phyloP scores from a whole-genome alignment of 306 rosid genomes.

The Abrus pulchellus region DNA sequence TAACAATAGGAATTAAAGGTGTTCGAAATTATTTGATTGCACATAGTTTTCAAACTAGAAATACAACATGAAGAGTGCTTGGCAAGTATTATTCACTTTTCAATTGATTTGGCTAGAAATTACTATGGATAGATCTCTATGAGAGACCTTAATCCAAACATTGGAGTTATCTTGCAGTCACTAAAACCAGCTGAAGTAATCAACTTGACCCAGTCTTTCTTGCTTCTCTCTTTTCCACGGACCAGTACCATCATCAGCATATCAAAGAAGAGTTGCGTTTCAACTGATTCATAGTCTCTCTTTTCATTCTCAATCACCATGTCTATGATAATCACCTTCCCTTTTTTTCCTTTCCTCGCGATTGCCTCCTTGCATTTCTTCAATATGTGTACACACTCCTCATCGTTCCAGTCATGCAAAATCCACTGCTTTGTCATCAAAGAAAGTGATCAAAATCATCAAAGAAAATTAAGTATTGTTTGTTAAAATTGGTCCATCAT shows the following conservation, averaged over 20 bases:
- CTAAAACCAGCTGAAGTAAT: slow-evolving; percentile 37
- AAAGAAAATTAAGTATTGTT: neutral
- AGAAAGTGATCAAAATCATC: neutral
- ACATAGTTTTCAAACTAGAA: too few relatives aligned
- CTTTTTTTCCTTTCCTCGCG: neutral
- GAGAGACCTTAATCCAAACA: slow-evolving; percentile 30
- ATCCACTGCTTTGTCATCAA: slow-evolving; percentile 32
- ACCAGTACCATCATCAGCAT: slow-evolving; percentile 41
- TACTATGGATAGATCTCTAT: slow-evolving; percentile 36
- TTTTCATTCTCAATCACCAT: slow-evolving; percentile 27
- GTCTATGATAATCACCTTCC: slow-evolving; percentile 42
- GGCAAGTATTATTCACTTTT: neutral
- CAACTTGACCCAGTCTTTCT: slow-evolving; percentile 39
- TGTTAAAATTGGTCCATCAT: neutral
- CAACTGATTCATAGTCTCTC: neutral
- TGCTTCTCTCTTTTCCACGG: slow-evolving; percentile 33
- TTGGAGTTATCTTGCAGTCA: slow-evolving; percentile 28
- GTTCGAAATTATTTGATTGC: too few relatives aligned
- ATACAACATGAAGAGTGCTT: too few relatives aligned
- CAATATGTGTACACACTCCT: slow-evolving; percentile 32
- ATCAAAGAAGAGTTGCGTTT: slow-evolving; percentile 43
- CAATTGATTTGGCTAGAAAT: too few relatives aligned
- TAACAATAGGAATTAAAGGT: too few relatives aligned
- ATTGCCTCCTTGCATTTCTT: slow-evolving; percentile 42
- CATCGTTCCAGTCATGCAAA: slow-evolving; percentile 46